Conservation (phyloP, 2,329 filamentous ascomycete species). For the Blastomyces gilchristii region DNA sequence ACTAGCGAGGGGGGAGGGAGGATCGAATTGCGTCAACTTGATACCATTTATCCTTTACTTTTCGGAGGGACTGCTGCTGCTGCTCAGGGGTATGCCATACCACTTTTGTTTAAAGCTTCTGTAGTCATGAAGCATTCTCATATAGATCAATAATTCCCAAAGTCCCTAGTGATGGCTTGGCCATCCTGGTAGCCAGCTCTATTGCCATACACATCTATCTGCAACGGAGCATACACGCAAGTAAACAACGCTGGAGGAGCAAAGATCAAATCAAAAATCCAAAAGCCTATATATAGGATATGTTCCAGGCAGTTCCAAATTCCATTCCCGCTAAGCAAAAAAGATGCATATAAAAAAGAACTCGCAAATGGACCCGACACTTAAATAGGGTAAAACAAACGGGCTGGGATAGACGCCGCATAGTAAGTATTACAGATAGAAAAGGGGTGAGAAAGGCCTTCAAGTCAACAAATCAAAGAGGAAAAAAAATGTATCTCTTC, state of each 20-base stretch:
- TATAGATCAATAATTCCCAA: neutral
- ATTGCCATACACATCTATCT: neutral
- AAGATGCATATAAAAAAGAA: neutral
- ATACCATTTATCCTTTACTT: neutral
- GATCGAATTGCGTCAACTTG: neutral
- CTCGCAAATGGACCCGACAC: neutral
- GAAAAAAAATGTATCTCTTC: conserved; percentile 6
- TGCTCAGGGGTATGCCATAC: neutral
- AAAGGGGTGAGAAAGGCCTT: conserved; percentile 7
- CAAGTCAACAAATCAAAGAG: neutral
- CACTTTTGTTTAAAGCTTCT: neutral
- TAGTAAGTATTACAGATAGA: conserved; percentile 9
- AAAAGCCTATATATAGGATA: neutral
- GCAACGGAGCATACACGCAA: neutral
- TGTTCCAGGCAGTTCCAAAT: neutral
- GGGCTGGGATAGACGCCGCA: conserved; percentile 14
- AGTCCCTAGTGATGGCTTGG: neutral
- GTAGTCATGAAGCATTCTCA: neutral
- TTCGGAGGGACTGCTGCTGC: neutral
- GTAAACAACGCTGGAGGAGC: neutral
- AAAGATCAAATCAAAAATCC: neutral
- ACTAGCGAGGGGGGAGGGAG: neutral
- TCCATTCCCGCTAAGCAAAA: conserved; percentile 1
- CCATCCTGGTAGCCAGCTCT: neutral
- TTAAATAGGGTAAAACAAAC: neutral